Conservation (phyloP, 2,329 filamentous ascomycete genomes). For the Hypocreales sp. region DNA sequence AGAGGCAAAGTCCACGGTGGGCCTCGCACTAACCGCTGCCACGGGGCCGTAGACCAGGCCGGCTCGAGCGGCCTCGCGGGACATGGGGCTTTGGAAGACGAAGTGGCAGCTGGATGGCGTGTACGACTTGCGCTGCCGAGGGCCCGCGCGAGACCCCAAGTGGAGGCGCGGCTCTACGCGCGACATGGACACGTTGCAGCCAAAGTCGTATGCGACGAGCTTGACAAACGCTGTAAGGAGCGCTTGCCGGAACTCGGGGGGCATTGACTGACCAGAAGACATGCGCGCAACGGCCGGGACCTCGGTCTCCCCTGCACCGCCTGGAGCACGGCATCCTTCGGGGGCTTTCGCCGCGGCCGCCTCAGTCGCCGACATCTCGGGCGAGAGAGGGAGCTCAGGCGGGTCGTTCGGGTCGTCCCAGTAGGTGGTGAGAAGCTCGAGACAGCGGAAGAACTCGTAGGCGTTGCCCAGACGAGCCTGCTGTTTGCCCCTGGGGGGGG, state of each 20-base stretch:
- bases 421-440: conserved; percentile 41
- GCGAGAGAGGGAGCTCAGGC: conserved; percentile 14
- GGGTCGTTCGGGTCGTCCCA: conserved; percentile 44
- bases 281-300: conserved; percentile 20
- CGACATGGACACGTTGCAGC: conserved; percentile 41
- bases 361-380: conserved; percentile 12
- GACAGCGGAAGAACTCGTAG: conserved; percentile 50
- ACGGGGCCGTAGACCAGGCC: conserved; percentile 47
- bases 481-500: conserved; percentile 34
- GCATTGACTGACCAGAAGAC: conserved; percentile 37
- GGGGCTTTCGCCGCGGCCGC: conserved; percentile 3
- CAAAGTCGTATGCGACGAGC: conserved; percentile 50
- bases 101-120: conserved; percentile 44
- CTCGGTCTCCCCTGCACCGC: conserved; percentile 4
- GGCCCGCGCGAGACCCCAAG: conserved; percentile 23
- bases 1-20: conserved; percentile 32
- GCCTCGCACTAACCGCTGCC: conserved; percentile 42
- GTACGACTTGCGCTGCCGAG: conserved; percentile 29
- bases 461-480: conserved; percentile 43
- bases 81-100: conserved; percentile 41
- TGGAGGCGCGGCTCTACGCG: conserved; percentile 44
- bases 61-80: conserved; percentile 42
- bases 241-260: conserved; percentile 38
- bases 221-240: conserved; percentile 46
- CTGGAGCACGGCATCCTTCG: conserved; percentile 1